Conservation (phyloP, 108 stramenopile species). For the Discostella stelligeroides region DNA sequence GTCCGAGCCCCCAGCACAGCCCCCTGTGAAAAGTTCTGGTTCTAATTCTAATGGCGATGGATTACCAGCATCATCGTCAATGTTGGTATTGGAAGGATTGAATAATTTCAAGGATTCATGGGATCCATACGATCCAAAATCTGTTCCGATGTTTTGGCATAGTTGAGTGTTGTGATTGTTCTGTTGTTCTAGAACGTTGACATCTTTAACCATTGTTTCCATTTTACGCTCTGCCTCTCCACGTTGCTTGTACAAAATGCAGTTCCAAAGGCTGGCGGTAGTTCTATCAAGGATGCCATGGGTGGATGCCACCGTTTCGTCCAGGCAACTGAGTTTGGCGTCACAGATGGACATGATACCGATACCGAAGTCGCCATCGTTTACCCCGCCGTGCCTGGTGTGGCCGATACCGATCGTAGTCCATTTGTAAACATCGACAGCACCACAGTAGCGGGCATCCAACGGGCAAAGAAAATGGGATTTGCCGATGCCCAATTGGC, state of each 20-base stretch:
- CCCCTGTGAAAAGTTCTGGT: too few species aligned
- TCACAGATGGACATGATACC: constrained; percentile 59
- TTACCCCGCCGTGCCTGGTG: constrained; percentile 53
- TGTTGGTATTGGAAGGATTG: constrained; percentile 4
- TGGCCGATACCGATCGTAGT: constrained; percentile 44
- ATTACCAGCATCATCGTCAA: neutral
- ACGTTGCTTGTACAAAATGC: neutral
- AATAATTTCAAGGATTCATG: constrained; percentile 54
- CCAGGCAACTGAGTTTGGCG: constrained; percentile 60
- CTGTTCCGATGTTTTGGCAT: constrained; percentile 60
- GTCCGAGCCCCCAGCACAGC: neutral
- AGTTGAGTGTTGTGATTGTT: neutral
- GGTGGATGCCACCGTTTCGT: constrained; percentile 60
- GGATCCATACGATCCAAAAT: constrained; percentile 51
- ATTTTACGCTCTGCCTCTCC: neutral
- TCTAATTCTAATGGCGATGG: neutral
- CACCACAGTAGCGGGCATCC: constrained; percentile 60
- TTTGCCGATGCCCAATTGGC: constrained; percentile 63
- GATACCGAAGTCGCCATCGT: constrained; percentile 60
- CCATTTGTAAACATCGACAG: constrained; percentile 69
- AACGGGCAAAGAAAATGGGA: constrained; percentile 56
- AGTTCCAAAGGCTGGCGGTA: constrained; percentile 60
- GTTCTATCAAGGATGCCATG: constrained; percentile 55
- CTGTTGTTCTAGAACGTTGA: neutral
- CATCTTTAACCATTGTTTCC: neutral